phyloP scores from a whole-genome alignment of 441 rosid species.

The Isatis lusitanica region DNA sequence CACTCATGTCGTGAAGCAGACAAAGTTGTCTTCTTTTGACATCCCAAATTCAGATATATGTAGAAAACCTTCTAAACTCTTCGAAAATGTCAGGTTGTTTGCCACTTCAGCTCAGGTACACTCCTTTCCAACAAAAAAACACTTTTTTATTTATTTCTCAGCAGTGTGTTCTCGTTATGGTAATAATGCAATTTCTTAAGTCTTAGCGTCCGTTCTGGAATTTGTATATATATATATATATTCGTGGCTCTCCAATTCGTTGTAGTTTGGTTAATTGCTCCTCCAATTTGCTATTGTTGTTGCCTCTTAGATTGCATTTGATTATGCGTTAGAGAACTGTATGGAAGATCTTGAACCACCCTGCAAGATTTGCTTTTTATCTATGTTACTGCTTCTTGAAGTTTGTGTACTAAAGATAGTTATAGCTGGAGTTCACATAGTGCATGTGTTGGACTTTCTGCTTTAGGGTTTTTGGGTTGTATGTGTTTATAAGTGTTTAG shows the following conservation, averaged over 20 bases:
- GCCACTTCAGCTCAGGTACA: conserved; percentile 39
- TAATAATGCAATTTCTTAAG: not conserved
- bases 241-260: not conserved
- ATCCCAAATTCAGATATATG: conserved; percentile 35
- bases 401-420: not conserved
- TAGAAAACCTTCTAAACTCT: conserved; percentile 15
- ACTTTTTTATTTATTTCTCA: not conserved
- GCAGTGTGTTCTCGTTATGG: not conserved
- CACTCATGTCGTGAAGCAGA: conserved; percentile 16
- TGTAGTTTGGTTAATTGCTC: not conserved
- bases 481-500: not conserved
- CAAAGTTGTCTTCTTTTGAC: conserved; percentile 28
- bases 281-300: not conserved
- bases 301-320: not conserved
- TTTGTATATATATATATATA: not conserved
- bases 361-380: not conserved
- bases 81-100: conserved; percentile 25
- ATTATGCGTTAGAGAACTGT: not conserved
- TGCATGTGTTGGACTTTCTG: not conserved
- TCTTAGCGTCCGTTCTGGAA: not conserved
- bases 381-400: not conserved
- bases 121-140: not conserved
- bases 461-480: not conserved
- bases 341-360: not conserved
- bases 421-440: not conserved